Evolutionary conservation across 805 yeast species (phyloP), one percentile per base, ranked within the genome.

Genomic region (Teunomyces funiuensis): DNA sequence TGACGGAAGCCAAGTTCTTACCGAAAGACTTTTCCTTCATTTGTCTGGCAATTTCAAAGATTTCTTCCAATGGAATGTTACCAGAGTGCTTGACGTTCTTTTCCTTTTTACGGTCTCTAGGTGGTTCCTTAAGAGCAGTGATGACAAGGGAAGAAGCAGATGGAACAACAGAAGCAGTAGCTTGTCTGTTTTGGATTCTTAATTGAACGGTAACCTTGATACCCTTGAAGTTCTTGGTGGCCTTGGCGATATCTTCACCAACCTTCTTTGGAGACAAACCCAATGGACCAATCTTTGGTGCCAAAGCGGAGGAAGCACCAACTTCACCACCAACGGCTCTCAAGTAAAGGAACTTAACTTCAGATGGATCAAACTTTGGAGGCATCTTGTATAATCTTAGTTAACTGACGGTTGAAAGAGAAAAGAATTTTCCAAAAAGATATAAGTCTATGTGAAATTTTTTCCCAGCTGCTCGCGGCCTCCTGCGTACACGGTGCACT

Each of bases 251-350:
- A 74, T 93, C 99, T 79, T 93, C 99, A 90, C 99, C 99, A 71
- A 93, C 97, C 85, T 93, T 91, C 95, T 91, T 93, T 81, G 99
- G 97, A 53, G 97, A 89, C 65, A 93, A 82, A 89, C 99, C 99
- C 73, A 93, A 88, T 64, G 99, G 99, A 88, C 99, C 99, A 71
- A 93, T 93, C 91, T 93, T 93, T 74, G 99, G 99, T 64, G 99
- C 99, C 69, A 93, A 86, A 60, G 99, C 97, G 59, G 99, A 87
- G 54, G 98, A 89, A 68, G 97, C 96, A 81, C 98, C 99, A 67
- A 93, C 95, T 83, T 93, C 99, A 83, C 99, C 99, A 87, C 99
- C 99, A 63, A 89, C 95, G 77, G 99, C 97, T 86, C 99, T 88
- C 77, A 93, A 80, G 88, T 91, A 91, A 79, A 93, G 80, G 87